Percentiles rank a stretch among this genome's conserved stretches.
Conservation (phyloP, 257 asterid genomes). For the Lycium ferocissimum region DNA sequence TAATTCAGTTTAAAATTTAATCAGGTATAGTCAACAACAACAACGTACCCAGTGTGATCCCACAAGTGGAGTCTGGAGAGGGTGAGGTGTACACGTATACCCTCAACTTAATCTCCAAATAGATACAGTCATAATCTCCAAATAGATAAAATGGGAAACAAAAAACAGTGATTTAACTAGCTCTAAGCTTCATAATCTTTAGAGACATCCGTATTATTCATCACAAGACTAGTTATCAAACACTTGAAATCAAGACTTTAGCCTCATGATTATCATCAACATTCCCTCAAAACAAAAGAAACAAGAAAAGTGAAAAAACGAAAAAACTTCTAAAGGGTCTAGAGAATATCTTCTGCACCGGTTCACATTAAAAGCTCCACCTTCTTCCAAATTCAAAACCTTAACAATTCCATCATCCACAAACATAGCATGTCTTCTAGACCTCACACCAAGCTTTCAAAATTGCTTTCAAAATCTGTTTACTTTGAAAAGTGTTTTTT, state of each 20-base stretch:
- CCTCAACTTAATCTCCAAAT: too few relatives aligned
- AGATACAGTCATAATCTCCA: not conserved
- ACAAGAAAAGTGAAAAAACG: not conserved
- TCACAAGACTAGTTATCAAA: not conserved
- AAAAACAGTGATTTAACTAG: too few relatives aligned
- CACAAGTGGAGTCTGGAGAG: too few relatives aligned
- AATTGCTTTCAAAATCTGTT: constrained; percentile 46
- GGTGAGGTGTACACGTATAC: too few relatives aligned
- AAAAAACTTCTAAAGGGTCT: constrained; percentile 48
- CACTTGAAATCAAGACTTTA: not conserved
- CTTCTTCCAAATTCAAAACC: constrained; percentile 86
- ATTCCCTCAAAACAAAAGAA: constrained; percentile 31
- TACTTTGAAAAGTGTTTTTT: too few relatives aligned
- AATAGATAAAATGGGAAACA: not conserved
- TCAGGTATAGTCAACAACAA: not conserved
- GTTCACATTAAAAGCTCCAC: constrained; percentile 93
- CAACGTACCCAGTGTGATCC: too few relatives aligned
- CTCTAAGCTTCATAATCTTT: not conserved
- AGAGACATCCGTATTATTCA: not conserved
- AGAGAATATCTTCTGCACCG: constrained; percentile 94
- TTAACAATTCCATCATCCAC: constrained; percentile 86
- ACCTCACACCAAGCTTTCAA: constrained; percentile 83
- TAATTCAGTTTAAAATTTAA: not conserved
- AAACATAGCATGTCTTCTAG: constrained; percentile 83
- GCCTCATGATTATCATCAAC: constrained; percentile 23